Percentiles rank a stretch among this genome's conserved stretches.
Evolutionary conservation across 1,139 yeast species (phyloP).

Genomic region (Kodamaea sp.): DNA sequence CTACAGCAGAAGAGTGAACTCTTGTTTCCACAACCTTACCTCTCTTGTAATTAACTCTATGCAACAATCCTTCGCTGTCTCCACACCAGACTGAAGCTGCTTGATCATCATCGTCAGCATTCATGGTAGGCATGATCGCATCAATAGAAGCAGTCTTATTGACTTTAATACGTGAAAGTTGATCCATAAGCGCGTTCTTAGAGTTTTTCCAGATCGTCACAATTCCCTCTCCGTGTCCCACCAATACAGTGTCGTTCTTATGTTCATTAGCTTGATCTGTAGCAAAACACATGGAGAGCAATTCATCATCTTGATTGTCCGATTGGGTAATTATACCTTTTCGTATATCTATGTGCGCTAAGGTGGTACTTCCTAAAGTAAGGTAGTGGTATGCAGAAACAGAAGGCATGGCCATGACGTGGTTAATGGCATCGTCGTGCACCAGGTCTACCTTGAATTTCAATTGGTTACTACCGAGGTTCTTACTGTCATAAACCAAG

Average conservation of each 20-base stretch:
- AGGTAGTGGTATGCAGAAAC: conserved; percentile 80
- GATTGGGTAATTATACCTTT: conserved; percentile 64
- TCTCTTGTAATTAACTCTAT: conserved; percentile 62
- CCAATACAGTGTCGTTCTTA: conserved; percentile 62
- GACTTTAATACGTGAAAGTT: conserved; percentile 74
- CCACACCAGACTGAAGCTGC: conserved; percentile 76
- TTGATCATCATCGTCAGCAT: conserved; percentile 57
- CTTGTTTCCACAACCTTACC: conserved; percentile 70
- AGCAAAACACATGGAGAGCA: conserved; percentile 70
- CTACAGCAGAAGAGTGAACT: conserved; percentile 57
- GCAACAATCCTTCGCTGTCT: conserved; percentile 76
- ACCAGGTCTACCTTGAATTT: conserved; percentile 49
- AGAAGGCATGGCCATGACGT: conserved; percentile 65
- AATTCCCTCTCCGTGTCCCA: conserved; percentile 91
- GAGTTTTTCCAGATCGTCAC: conserved; percentile 85
- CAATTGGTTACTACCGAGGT: conserved; percentile 37
- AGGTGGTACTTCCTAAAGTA: conserved; percentile 80
- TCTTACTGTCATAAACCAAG: conserved; percentile 58
- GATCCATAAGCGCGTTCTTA: conserved; percentile 71
- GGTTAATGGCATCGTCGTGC: conserved; percentile 78
- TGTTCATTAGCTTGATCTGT: conserved; percentile 48
- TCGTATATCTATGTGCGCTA: conserved; percentile 77
- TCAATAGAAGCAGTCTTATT: conserved; percentile 77
- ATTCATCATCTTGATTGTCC: conserved; percentile 93
- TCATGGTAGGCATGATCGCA: conserved; percentile 72